Evolutionary conservation across 768 basidiomycete species (phyloP), one percentile per base, ranked within the genome.

Genomic region (Phlegmacium glaucopus): DNA sequence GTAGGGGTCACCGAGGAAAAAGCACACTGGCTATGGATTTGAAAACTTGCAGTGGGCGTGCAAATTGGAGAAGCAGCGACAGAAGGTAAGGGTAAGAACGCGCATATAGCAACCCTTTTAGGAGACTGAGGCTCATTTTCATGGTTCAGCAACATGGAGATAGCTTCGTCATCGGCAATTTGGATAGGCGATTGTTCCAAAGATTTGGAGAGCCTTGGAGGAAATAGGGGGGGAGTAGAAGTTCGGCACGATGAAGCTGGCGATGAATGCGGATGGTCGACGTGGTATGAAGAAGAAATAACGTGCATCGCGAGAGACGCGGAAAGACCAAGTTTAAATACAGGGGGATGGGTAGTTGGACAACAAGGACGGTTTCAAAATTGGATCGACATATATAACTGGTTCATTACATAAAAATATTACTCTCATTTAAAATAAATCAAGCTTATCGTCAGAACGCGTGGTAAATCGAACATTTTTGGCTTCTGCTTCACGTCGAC

Each of bases 391-490:
- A 22, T 22, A 22, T 22, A 22, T 22, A 22, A 22, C 22, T 22
- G 22, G 22, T 22, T 22, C 22, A 22, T 22, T 22, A n/a, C n/a
- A n/a, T n/a, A n/a, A n/a, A n/a, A n/a, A n/a, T n/a, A n/a, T n/a
- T n/a, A n/a, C n/a, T n/a, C n/a, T n/a, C 43, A 11, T 22, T 64
- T 70, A 86, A 59, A 83, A 84, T 44, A 87, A 58, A 50, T 83
- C 82, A 54, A 78, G 61, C 59, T 72, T 78, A 60, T 87, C 85
- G 55, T 86, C 85, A 1, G 78, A 80, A 52, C 82, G 75, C 40
- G 78, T 70, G 22, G 67, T 54, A 52, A 83, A 88, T 7, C 76
- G 76, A 35, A 85, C 76, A 62, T 80, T 84, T 55, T 69, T 60
- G 37, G 70, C 62, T 68, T 87, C 86, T 25, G 81, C 74, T 52